These are phyloP conservation scores for Plasmodium vivax DNA, from an alignment of 169 alveolate genomes.

Conservation along the genomic window DNA sequence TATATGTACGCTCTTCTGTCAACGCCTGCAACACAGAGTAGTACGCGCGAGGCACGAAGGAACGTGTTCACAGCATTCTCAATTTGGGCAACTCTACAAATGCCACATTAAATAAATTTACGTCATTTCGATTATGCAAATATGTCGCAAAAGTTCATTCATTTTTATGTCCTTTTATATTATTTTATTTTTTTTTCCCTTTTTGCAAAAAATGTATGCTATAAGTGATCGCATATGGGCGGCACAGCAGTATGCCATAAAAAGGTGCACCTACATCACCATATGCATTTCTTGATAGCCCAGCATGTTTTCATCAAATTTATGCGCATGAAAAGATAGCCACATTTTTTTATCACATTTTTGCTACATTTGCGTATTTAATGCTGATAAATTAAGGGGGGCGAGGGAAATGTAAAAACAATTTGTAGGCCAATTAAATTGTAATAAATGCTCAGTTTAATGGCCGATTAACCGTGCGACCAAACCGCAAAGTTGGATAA, in stretches of 20 bases:
- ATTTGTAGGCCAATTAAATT: neutral
- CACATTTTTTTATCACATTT: neutral
- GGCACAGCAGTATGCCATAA: neutral
- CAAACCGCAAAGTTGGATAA: neutral
- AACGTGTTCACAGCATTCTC: neutral
- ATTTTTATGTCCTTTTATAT: neutral
- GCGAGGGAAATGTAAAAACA: neutral
- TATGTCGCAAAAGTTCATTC: neutral
- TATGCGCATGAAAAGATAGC: neutral
- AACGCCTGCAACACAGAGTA: neutral
- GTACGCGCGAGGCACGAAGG: neutral
- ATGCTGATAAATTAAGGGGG: neutral
- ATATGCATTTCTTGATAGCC: neutral
- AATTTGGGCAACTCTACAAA: neutral
- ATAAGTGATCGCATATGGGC: neutral
- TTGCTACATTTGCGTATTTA: neutral
- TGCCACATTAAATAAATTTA: neutral
- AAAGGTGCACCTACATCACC: conserved; percentile 75
- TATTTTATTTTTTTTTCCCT: neutral
- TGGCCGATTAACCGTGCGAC: neutral
- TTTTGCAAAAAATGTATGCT: neutral
- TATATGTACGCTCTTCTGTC: neutral
- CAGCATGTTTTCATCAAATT: neutral
- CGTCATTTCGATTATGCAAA: neutral
- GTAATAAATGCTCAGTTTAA: neutral